These are phyloP conservation scores for Leishmania gerbilli DNA, from an alignment of 208 protist species.

Conservation along the genomic window DNA sequence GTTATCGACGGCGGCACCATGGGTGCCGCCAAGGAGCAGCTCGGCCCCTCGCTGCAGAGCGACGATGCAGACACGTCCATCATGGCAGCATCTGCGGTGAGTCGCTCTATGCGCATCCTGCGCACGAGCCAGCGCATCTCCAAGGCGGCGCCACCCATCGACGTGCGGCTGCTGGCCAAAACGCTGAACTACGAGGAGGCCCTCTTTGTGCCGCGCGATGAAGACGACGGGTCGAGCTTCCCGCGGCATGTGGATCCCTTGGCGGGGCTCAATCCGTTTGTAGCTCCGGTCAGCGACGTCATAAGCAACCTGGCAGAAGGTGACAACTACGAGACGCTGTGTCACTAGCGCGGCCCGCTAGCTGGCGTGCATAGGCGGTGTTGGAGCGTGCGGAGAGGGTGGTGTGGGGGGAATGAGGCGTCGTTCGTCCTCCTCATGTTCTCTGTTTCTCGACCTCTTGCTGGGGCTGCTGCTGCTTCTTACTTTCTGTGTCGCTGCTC, in stretches of 20 bases:
- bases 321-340: neutral
- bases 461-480: neutral
- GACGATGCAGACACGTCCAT: conserved; percentile 1
- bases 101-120: conserved; percentile 17
- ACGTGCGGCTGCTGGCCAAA: conserved; percentile 8
- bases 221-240: conserved; percentile 4
- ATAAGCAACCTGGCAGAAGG: conserved; percentile 16
- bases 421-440: neutral
- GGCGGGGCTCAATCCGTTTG: conserved; percentile 35
- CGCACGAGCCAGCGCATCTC: conserved; percentile 13
- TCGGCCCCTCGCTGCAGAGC: neutral
- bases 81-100: conserved; percentile 9
- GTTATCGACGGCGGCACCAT: conserved; percentile 14
- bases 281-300: neutral
- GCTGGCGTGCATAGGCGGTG: neutral
- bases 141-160: conserved; percentile 22
- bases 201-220: conserved; percentile 30
- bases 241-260: conserved; percentile 37
- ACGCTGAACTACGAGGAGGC: conserved; percentile 39
- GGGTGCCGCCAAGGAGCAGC: neutral
- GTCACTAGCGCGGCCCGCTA: neutral
- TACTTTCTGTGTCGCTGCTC: neutral
- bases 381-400: neutral
- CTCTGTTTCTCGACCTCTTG: neutral
- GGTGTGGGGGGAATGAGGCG: neutral